A percentile compares a stretch with the other conserved stretches of the same genome.
Evolutionary conservation across 345 rosid species (phyloP).

Genomic region (Euclidium syriacum): DNA sequence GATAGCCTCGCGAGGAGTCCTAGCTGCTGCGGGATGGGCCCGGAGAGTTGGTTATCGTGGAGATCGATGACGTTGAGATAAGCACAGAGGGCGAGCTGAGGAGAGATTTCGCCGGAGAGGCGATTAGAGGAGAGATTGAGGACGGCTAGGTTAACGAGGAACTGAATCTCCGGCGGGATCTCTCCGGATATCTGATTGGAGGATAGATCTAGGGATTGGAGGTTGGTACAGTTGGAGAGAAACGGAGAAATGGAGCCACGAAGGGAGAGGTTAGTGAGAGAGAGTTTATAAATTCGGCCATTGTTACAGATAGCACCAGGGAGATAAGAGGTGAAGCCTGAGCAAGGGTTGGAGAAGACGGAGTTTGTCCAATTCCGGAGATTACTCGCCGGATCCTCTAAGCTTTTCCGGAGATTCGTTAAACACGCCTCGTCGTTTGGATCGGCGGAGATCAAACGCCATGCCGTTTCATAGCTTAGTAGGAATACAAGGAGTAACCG

Average conservation of each 20-base stretch:
- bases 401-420: slow-evolving; percentile 45
- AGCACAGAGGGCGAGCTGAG: slow-evolving; percentile 63
- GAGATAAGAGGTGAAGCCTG: slow-evolving; percentile 73
- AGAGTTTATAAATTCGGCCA: slow-evolving; percentile 78
- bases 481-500: slow-evolving; percentile 34
- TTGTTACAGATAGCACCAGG: slow-evolving; percentile 89
- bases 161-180: slow-evolving; percentile 62
- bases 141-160: slow-evolving; percentile 72
- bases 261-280: slow-evolving; percentile 57
- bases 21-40: slow-evolving; percentile 64
- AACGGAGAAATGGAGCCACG: slow-evolving; percentile 66
- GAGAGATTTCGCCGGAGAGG: slow-evolving; percentile 63
- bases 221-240: no score
- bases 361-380: slow-evolving; percentile 79
- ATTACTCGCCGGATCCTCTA: slow-evolving; percentile 58
- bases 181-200: slow-evolving; percentile 59
- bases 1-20: slow-evolving; percentile 61
- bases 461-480: slow-evolving; percentile 19
- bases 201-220: slow-evolving; percentile 70
- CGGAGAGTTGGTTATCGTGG: slow-evolving; percentile 57
- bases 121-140: slow-evolving; percentile 66
- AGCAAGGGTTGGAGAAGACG: slow-evolving; percentile 62
- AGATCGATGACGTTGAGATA: slow-evolving; percentile 77
- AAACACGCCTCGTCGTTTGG: slow-evolving; percentile 75
- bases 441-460: slow-evolving; percentile 41